Base-by-base conservation (phyloP, 768 basidiomycete species). In the Neoboletus brunneissimus region DNA sequence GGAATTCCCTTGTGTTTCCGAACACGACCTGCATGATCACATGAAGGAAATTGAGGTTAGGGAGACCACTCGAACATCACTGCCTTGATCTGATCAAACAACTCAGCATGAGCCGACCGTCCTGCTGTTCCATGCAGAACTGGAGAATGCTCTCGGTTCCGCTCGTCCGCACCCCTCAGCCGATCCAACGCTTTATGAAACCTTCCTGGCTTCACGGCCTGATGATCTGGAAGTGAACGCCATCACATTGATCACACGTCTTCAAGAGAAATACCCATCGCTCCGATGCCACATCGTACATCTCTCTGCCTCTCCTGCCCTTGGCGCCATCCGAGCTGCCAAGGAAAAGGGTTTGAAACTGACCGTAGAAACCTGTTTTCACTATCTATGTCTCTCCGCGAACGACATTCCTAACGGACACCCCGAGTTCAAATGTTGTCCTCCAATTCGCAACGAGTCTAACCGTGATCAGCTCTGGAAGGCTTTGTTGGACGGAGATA, bases 301-400 rank as follows among this genome's bases (percentile, higher is more conserved):
- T 73, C 84, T 99, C 48, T 94, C 94, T 50, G 89, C 95, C 5
- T 80, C 94, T 5, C 76, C 80, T 22, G 92, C 94, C 6, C 81
- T 99, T 20, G 90, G 88, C 4, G 62, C 83, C 38, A 84, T 98
- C 57, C 82, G 83, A 41, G 77, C 81, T 46, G 94, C 94, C 5
- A 85, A 79, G 64, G 69, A 75, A 1, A 74, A 81, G 1, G 84
- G 88, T 0, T 72, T 84, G 34, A 85, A 86, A 10, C 75, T 99
- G 50, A 93, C 94, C 0, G 91, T 94, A 48, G 96, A 99, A 77
- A 99, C 96, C 1, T 98, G 95, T 72, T 98, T 96, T 75, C 96
- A 99, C 72, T 99, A 99, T 75, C 84, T 98, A 22, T 85, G 85
- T 63, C 82, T 97, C 9, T 76, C 81, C 40, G 80, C 93, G 0